phyloP scores from a whole-genome alignment of 2,329 filamentous ascomycete genomes.

The Aspergillaceae sp. region DNA sequence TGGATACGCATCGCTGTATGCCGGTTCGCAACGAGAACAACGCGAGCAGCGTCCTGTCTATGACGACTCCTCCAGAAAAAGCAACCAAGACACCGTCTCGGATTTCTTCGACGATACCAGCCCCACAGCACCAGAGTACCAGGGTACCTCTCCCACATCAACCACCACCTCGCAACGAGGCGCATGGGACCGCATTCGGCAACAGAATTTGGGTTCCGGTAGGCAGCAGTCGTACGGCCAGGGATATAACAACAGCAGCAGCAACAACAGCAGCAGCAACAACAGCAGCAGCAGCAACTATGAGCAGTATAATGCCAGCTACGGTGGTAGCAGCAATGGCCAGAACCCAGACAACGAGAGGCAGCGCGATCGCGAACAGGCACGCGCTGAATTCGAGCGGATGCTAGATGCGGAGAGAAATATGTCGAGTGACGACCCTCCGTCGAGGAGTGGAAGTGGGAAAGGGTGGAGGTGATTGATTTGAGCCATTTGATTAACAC shows the following conservation, averaged over 20 bases:
- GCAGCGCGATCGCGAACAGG: conserved; percentile 27
- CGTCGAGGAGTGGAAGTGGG: conserved; percentile 6
- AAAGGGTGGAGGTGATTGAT: conserved; percentile 12
- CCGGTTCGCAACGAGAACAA: neutral
- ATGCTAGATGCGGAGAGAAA: conserved; percentile 36
- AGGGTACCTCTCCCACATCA: conserved; percentile 6
- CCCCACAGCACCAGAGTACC: conserved; percentile 27
- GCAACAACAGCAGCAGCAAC: neutral
- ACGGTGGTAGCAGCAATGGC: neutral
- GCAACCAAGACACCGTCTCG: conserved; percentile 5
- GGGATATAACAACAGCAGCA: too few relatives aligned
- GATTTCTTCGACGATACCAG: conserved; percentile 32
- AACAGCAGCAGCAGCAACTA: neutral
- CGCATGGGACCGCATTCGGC: conserved; percentile 32
- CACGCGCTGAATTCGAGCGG: conserved; percentile 36
- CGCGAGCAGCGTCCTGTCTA: neutral
- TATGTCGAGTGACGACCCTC: conserved; percentile 8
- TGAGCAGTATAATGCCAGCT: conserved; percentile 1
- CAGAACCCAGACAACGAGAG: conserved; percentile 10
- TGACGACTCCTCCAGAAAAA: neutral
- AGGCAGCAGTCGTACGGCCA: too few relatives aligned
- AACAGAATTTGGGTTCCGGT: conserved; percentile 12
- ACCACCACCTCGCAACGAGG: conserved; percentile 14
- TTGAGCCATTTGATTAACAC: conserved; percentile 5
- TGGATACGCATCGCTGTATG: neutral